A percentile compares a stretch with the other conserved stretches of the same genome.
phyloP scores from a whole-genome alignment of 352 stramenopile species.

The Lagenidium giganteum region DNA sequence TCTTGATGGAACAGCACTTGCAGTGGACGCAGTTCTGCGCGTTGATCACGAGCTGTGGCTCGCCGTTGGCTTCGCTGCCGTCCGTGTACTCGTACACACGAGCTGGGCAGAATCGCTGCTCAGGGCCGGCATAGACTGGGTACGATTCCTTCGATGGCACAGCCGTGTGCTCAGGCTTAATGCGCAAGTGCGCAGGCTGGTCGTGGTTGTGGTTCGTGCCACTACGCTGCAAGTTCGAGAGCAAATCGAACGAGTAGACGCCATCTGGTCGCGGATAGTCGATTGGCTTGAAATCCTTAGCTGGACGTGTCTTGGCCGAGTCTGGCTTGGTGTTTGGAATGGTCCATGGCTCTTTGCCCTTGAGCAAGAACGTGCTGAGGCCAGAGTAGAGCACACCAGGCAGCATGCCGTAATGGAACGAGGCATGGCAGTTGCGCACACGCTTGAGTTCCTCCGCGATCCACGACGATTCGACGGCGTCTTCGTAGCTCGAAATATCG shows the following conservation, averaged over 20 bases:
- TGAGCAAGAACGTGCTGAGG: constrained; percentile 90
- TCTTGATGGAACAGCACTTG: constrained; percentile 99
- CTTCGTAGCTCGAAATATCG: constrained; percentile 85
- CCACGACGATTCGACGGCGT: constrained; percentile 91
- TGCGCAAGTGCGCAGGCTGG: constrained; percentile 95
- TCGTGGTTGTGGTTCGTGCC: constrained; percentile 98
- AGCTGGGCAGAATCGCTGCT: constrained; percentile 98
- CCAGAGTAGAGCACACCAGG: constrained; percentile 93
- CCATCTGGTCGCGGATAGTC: constrained; percentile 97
- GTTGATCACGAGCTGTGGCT: constrained; percentile 97
- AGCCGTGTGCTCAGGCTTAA: constrained; percentile 89
- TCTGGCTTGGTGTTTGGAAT: constrained; percentile 83
- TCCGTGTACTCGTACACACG: constrained; percentile 99
- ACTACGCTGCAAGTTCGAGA: constrained; percentile 97
- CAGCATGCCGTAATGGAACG: constrained; percentile 94
- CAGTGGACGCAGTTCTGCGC: constrained; percentile 99
- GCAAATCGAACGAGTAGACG: constrained; percentile 96
- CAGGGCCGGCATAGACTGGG: constrained; percentile 93
- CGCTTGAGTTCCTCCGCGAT: constrained; percentile 96
- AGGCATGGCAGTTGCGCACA: constrained; percentile 96
- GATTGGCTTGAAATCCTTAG: constrained; percentile 89
- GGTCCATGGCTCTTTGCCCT: constrained; percentile 97
- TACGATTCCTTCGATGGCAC: constrained; percentile 87
- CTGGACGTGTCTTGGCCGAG: constrained; percentile 89
- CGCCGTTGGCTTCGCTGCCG: constrained; percentile 78